Conservation (phyloP, 2,329 filamentous ascomycete genomes). For the Blastomyces emzantsi region DNA sequence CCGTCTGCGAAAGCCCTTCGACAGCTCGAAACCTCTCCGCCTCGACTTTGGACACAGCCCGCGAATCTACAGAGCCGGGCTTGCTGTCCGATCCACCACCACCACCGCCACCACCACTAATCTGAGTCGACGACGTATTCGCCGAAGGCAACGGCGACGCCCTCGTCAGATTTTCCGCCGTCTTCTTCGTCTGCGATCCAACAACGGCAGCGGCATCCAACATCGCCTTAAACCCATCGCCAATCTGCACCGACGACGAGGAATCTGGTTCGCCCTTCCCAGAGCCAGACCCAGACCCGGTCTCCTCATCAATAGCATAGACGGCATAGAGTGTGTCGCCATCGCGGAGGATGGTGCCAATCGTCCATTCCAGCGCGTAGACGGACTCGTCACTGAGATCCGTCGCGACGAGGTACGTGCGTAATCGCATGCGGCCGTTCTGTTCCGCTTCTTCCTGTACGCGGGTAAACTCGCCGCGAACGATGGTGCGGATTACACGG, state of each 20-base stretch:
- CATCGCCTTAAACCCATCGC: conserved; percentile 65
- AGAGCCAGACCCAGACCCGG: conserved; percentile 34
- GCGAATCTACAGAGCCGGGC: conserved; percentile 39
- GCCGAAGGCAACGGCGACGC: conserved; percentile 11
- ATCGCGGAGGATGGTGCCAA: conserved; percentile 86
- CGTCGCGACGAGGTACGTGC: conserved; percentile 92
- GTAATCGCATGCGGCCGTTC: conserved; percentile 59
- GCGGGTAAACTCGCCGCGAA: conserved; percentile 73
- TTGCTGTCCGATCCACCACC: conserved; percentile 33
- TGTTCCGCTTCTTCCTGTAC: conserved; percentile 71
- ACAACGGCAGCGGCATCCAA: conserved; percentile 66
- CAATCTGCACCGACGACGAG: conserved; percentile 45
- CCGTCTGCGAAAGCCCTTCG: conserved; percentile 73
- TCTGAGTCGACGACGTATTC: conserved; percentile 20
- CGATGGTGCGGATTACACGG: conserved; percentile 78
- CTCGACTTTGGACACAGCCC: conserved; percentile 54
- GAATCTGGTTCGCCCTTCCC: conserved; percentile 29
- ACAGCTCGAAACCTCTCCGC: conserved; percentile 72
- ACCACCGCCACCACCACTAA: conserved; percentile 28
- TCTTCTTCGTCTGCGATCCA: conserved; percentile 50
- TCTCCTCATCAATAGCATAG: conserved; percentile 86
- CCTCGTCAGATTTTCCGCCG: conserved; percentile 29
- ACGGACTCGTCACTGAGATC: conserved; percentile 91
- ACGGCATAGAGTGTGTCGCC: conserved; percentile 91
- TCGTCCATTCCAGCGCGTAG: conserved; percentile 94